Conservation (phyloP, 805 yeast genomes). For the Myxozyma lipomycoides region DNA sequence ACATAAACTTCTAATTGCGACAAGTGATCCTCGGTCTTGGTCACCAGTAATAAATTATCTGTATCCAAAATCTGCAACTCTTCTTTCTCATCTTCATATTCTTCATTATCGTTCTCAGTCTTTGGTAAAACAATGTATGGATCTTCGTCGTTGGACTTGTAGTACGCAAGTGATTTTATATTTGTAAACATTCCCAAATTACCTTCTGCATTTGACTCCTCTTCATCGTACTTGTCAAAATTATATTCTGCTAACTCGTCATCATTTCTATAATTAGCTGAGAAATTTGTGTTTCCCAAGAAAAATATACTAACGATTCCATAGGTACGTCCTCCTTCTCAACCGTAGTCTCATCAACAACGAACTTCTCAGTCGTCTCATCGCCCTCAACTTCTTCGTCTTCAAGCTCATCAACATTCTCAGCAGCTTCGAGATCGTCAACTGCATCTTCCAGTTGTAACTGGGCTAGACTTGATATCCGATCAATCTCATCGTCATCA, state of each 20-base stretch:
- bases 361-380: conserved; percentile 12
- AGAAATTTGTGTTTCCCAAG: neutral
- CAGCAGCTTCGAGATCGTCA: conserved; percentile 54
- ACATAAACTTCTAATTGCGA: conserved; percentile 90
- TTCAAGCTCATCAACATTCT: conserved; percentile 17
- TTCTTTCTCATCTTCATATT: conserved; percentile 63
- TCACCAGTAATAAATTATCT: conserved; percentile 82
- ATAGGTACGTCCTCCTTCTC: neutral
- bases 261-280: conserved; percentile 47
- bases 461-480: conserved; percentile 81
- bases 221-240: conserved; percentile 78
- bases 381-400: conserved; percentile 3
- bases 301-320: neutral
- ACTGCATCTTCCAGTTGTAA: conserved; percentile 75
- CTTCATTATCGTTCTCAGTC: conserved; percentile 42
- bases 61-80: conserved; percentile 85
- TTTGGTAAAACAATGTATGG: conserved; percentile 59
- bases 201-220: conserved; percentile 48
- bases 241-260: conserved; percentile 87
- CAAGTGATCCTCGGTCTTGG: conserved; percentile 94
- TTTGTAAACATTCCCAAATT: conserved; percentile 47
- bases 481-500: conserved; percentile 86
- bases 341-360: conserved; percentile 8
- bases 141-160: conserved; percentile 47
- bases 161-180: conserved; percentile 41